Evolutionary conservation across 441 rosid species (phyloP).

Genomic region (Corymbia citriodora): DNA sequence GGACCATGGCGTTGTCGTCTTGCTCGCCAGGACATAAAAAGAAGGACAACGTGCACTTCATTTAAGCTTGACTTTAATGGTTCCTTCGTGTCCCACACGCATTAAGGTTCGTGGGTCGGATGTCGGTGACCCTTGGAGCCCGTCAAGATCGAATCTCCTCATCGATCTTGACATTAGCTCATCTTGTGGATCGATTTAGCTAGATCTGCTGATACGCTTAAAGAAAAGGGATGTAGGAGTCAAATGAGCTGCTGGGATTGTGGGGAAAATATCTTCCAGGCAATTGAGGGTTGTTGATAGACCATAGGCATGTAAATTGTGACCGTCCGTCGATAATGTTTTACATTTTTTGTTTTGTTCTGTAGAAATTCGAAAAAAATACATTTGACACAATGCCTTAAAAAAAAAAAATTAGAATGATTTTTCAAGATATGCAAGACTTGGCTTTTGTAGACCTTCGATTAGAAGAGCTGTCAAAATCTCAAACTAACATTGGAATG

Average conservation of each 20-base stretch:
- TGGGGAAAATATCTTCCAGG: neutral
- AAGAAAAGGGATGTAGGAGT: neutral
- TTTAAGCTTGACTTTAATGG: neutral
- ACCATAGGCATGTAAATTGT: no score
- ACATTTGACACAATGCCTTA: fast-evolving
- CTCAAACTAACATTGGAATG: neutral
- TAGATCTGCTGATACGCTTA: neutral
- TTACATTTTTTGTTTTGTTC: neutral
- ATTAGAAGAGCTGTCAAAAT: neutral
- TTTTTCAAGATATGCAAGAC: neutral
- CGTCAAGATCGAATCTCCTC: neutral
- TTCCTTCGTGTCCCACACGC: neutral
- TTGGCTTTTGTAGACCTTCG: fast-evolving
- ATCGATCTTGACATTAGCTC: neutral
- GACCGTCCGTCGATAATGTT: neutral
- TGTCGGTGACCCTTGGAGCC: neutral
- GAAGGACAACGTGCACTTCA: neutral
- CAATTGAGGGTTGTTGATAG: no score
- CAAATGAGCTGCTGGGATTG: neutral
- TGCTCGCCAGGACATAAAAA: neutral
- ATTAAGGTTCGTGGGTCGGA: neutral
- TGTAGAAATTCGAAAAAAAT: neutral
- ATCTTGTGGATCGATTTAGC: neutral
- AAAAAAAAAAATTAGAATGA: fast-evolving
- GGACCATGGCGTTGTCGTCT: neutral